These are phyloP conservation scores for Russula earlei DNA, from an alignment of 768 basidiomycete species.

Conservation along the genomic window DNA sequence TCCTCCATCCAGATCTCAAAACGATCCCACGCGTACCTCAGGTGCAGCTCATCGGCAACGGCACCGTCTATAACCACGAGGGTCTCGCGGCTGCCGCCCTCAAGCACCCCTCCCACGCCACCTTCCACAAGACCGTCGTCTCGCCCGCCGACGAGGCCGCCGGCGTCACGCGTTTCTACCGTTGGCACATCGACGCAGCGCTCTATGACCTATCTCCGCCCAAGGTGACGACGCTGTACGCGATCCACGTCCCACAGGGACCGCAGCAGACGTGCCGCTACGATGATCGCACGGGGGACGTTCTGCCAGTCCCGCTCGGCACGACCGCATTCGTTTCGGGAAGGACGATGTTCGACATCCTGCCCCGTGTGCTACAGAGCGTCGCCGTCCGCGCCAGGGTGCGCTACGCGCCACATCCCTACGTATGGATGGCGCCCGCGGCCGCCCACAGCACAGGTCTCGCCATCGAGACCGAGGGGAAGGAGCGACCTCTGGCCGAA, in stretches of 20 bases:
- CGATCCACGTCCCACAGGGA: constrained; percentile 59
- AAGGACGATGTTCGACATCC: constrained; percentile 70
- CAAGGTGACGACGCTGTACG: constrained; percentile 76
- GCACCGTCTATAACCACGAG: constrained; percentile 65
- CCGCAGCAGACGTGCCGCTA: constrained; percentile 54
- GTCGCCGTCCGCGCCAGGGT: constrained; percentile 67
- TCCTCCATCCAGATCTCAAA: constrained; percentile 81
- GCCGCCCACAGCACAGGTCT: constrained; percentile 65
- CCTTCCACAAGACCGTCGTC: constrained; percentile 73
- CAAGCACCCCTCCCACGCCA: constrained; percentile 75
- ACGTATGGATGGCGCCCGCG: constrained; percentile 79
- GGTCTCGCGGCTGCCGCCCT: constrained; percentile 63
- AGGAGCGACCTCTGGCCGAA: constrained; percentile 53
- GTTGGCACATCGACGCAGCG: constrained; percentile 89
- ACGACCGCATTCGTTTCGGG: constrained; percentile 79
- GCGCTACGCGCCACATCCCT: constrained; percentile 75
- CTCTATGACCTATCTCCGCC: constrained; percentile 69
- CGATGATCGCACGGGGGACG: constrained; percentile 80
- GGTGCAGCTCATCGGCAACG: constrained; percentile 87
- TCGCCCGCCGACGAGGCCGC: constrained; percentile 59
- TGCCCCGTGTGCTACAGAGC: constrained; percentile 60
- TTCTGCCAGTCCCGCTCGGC: constrained; percentile 68
- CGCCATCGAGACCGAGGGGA: constrained; percentile 67
- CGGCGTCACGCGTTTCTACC: constrained; percentile 72
- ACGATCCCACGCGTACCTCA: constrained; percentile 80